Evolutionary conservation across 352 stramenopile genomes (phyloP), one percentile per base, ranked within the genome.

Genomic region (Phytophthora crassamura): DNA sequence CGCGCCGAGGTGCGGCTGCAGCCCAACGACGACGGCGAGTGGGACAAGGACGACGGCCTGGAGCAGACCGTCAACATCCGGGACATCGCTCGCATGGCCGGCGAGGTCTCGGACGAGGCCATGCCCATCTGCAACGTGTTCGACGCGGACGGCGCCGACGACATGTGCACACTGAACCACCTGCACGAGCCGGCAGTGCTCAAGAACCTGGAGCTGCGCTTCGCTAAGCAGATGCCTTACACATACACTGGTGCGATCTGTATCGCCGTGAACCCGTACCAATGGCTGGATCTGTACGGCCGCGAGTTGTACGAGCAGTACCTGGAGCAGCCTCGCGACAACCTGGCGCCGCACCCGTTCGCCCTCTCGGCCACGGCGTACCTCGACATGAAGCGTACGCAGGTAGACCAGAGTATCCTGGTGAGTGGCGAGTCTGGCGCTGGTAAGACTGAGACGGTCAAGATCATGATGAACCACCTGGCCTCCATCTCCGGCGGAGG

Each of bases 381-480:
- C 60, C 54, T 73, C 25, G 83, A 90, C 71, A 91, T 93, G 78
- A 86, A 91, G 69, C 59, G 84, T 41, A 81, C 77, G 11, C 72
- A 79, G 20, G 82, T 84, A 51, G 88, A 98, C 75, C 92, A 98
- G 73, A 94, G 48, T 38, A 94, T 97, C 48, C 67, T 97, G 1
- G 90, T 97, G 1, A 91, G 77, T 67, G 88, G 89, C 12, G 89
- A 97, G 52, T 94, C 84, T 7, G 89, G 94, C 22, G 92, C 92
- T 12, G 94, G 94, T 16, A 98, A 98, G 75, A 98, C 93, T 0
- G 93, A 98, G 64, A 98, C 93, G n/a, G 92, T 97, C 22, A 98
- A 98, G 78, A 97, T 98, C 60, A 90, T 92, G 79, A 90, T 91
- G 81, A 89, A 93, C 72, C 80, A 94, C 65, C 59, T 93, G 57